Evolutionary conservation across 345 rosid species (phyloP), one percentile per base, ranked within the genome.

Genomic region (Euclidium syriacum): DNA sequence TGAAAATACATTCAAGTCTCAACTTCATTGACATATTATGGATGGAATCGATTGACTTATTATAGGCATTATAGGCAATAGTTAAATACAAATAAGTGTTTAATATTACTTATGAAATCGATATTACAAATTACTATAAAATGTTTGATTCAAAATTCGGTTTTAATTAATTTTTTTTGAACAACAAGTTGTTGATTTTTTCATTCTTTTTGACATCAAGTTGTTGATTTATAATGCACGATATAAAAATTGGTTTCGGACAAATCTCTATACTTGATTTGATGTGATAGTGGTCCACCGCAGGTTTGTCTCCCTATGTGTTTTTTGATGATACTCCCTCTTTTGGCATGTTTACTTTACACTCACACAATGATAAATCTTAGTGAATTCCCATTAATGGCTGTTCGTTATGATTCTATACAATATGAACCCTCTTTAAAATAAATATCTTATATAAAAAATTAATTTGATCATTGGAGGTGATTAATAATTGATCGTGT

Each of bases 231-330:
- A 27, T 17, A 35, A 35, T 8, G 38, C 22, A 38, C 67, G 17
- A 62, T 35, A 62, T 36, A 25, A 48, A 25, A 50, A 38, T 50
- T 50, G 49, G 58, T 27, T 63, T 38, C 22, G 29, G 25, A 39
- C 30, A 36, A 19, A 63, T 49, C 29, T 63, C 38, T 36, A 63
- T 26, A 39, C 50, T 50, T 39, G 50, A 50, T 63, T 63, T 63
- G 58, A n/a, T 39, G 58, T 19, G 58, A 12, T 63, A 25, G 58
- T 50, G 68, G 50, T 63, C 58, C 68, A 63, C 58, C 24, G 55
- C 26, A 35, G 66, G 35, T 48, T 62, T 62, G 66, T 62, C 66
- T 17, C 66, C 56, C 47, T 62, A 48, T 56, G 66, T 62, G 46
- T 29, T 63, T 48, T 29, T 39, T 5, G 34, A 38, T 62, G 58